These are phyloP conservation scores for Aspergillus eucalypticola DNA, from an alignment of 2,329 filamentous ascomycete genomes.

Conservation along the genomic window DNA sequence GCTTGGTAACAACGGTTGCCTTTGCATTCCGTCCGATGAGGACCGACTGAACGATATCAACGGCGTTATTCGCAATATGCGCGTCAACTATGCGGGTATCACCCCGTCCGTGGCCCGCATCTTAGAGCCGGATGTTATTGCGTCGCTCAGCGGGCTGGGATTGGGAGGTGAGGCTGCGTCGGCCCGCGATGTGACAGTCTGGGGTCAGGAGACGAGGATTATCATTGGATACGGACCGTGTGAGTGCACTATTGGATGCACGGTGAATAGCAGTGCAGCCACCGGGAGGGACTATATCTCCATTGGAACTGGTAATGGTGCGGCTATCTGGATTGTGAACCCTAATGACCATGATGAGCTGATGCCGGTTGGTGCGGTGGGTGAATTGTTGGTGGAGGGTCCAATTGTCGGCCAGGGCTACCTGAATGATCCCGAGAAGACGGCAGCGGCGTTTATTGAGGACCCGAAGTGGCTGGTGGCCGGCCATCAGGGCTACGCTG, in stretches of 20 bases:
- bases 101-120: conserved; percentile 60
- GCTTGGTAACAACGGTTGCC: conserved; percentile 57
- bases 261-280: conserved; percentile 39
- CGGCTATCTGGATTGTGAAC: conserved; percentile 44
- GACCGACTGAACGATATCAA: conserved; percentile 53
- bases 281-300: conserved; percentile 39
- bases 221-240: conserved; percentile 49
- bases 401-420: conserved; percentile 52
- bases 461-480: conserved; percentile 40
- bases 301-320: conserved; percentile 42
- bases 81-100: conserved; percentile 58
- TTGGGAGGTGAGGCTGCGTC: conserved; percentile 50
- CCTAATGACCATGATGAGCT: conserved; percentile 39
- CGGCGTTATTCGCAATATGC: conserved; percentile 52
- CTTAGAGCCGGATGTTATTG: conserved; percentile 44
- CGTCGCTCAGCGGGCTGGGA: conserved; percentile 42
- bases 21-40: conserved; percentile 58
- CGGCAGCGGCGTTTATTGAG: conserved; percentile 37
- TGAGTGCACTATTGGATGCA: conserved; percentile 47
- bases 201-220: conserved; percentile 45
- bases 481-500: conserved; percentile 26
- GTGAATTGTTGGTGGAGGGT: conserved; percentile 51
- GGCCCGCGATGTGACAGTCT: conserved; percentile 42
- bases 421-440: conserved; percentile 42
- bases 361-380: conserved; percentile 47